Evolutionary conservation across 306 rosid species (phyloP), one percentile per base, ranked within the genome.

Genomic region (Boehmeria nivea): DNA sequence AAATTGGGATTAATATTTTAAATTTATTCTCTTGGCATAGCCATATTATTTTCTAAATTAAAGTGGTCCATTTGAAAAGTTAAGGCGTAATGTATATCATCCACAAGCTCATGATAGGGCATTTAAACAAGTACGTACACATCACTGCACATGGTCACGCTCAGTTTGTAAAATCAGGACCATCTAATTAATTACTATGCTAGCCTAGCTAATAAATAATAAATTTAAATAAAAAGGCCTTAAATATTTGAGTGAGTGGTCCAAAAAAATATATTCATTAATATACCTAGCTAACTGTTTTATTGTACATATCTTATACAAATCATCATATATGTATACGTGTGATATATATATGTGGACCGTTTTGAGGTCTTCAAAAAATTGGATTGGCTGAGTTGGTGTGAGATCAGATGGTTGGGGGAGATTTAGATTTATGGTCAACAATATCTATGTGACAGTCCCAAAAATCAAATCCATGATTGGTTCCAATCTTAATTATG

Each of bases 221-320:
- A 13, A 21, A 22, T 19, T 19, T 6, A 14, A 20, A 37, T 37
- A 70, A 60, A 51, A 42, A 33, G 3, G 33, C 57, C 43, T 68
- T 75, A 67, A 26, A 3, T n/a, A 40, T 72, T 73, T 65, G 58
- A 43, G 0, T 60, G n/a, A 40, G 82, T 83, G 86, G 91, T 80
- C 87, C 90, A 63, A 48, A 25, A 22, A 54, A 61, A 80, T 73
- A 80, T 16, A 86, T 66, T n/a, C 36, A 31, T 40, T 1, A n/a
- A 40, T 53, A 65, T 56, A 5, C 43, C 42, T 14, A 31, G 79
- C 80, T 64, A 80, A 59, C 71, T 67, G 66, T 42, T 59, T 78
- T 72, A 73, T 49, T 19, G 57, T 25, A 10, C 36, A 25, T 24
- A 8, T 6, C 14, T 50, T n/a, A 14, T 14, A 14, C 2, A 25